phyloP scores from a whole-genome alignment of 2,329 filamentous ascomycete species.

The Fusarium aywerte region DNA sequence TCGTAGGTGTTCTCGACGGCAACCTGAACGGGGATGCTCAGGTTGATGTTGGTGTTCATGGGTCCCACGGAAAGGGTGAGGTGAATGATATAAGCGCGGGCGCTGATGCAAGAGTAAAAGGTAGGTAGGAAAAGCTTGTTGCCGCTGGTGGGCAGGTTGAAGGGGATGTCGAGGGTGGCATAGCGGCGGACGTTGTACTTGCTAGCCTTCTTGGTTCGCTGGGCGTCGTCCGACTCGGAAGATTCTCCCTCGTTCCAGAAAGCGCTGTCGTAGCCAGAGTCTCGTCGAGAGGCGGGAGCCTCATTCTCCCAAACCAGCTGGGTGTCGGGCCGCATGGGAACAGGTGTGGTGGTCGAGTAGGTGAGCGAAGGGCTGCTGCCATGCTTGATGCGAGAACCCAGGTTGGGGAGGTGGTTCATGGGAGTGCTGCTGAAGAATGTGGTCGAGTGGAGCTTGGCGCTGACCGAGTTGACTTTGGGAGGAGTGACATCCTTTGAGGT shows the following conservation, averaged over 20 bases:
- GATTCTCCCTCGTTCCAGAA: slow-evolving; percentile 51
- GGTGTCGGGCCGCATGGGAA: slow-evolving; percentile 53
- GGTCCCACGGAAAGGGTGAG: slow-evolving; percentile 58
- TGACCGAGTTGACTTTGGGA: slow-evolving; percentile 61
- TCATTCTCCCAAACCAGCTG: slow-evolving; percentile 57
- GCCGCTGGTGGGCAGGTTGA: slow-evolving; percentile 59
- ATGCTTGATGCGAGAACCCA: slow-evolving; percentile 58
- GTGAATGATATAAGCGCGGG: slow-evolving; percentile 65
- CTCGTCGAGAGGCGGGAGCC: slow-evolving; percentile 54
- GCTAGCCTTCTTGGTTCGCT: slow-evolving; percentile 43
- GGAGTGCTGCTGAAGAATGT: slow-evolving; percentile 63
- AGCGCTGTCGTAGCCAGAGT: slow-evolving; percentile 64
- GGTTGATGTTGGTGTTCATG: slow-evolving; percentile 56
- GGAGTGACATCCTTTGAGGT: slow-evolving; percentile 55
- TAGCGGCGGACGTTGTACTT: slow-evolving; percentile 54
- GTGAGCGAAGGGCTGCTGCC: slow-evolving; percentile 56
- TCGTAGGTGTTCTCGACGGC: slow-evolving; percentile 55
- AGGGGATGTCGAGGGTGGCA: slow-evolving; percentile 59
- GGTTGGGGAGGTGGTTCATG: slow-evolving; percentile 61
- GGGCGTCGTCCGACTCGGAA: slow-evolving; percentile 48
- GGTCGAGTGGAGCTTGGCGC: slow-evolving; percentile 62
- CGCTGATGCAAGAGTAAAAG: slow-evolving; percentile 68
- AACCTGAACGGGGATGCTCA: slow-evolving; percentile 63
- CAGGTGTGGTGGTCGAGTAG: slow-evolving; percentile 58
- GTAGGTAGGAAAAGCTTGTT: slow-evolving; percentile 65